Percentiles rank a stretch among this genome's conserved stretches.
Evolutionary conservation across 139 green algal species (phyloP).

Genomic region (Mesostigma viride): DNA sequence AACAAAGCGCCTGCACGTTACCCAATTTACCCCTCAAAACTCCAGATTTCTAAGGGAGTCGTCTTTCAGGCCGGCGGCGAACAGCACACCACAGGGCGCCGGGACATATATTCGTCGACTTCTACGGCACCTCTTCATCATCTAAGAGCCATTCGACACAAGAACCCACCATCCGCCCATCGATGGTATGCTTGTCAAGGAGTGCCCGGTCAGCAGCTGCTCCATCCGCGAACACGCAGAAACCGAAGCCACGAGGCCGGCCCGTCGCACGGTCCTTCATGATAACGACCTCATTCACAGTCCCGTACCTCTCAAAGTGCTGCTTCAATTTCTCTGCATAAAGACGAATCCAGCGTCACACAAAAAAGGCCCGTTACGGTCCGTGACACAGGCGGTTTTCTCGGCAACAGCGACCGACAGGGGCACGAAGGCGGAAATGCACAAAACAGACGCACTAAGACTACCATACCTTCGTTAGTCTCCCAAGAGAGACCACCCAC

Average conservation of each 20-base stretch:
- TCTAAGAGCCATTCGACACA: too few relatives aligned
- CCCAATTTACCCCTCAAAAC: too few relatives aligned
- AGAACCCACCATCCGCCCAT: slow-evolving; percentile 52
- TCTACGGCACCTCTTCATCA: too few relatives aligned
- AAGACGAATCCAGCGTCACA: too few relatives aligned
- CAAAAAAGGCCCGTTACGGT: neutral
- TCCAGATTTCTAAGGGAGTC: too few relatives aligned
- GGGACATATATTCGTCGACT: too few relatives aligned
- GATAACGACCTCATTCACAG: slow-evolving; percentile 73
- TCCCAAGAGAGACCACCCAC: slow-evolving; percentile 41
- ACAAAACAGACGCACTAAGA: neutral
- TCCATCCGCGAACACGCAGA: slow-evolving; percentile 82
- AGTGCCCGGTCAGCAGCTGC: slow-evolving; percentile 80
- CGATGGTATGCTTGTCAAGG: slow-evolving; percentile 75
- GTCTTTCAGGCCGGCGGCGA: too few relatives aligned
- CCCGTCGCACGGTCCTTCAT: slow-evolving; percentile 91
- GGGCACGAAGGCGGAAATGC: neutral
- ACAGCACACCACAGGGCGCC: too few relatives aligned
- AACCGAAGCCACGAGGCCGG: slow-evolving; percentile 86
- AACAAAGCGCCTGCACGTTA: too few relatives aligned
- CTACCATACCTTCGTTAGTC: slow-evolving; percentile 30
- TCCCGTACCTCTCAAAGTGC: slow-evolving; percentile 73
- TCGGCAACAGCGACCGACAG: neutral
- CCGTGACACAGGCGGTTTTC: neutral
- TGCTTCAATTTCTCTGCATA: slow-evolving; percentile 27